Conservation (phyloP, 23 red algal genomes). For the Gracilaria domingensis region DNA sequence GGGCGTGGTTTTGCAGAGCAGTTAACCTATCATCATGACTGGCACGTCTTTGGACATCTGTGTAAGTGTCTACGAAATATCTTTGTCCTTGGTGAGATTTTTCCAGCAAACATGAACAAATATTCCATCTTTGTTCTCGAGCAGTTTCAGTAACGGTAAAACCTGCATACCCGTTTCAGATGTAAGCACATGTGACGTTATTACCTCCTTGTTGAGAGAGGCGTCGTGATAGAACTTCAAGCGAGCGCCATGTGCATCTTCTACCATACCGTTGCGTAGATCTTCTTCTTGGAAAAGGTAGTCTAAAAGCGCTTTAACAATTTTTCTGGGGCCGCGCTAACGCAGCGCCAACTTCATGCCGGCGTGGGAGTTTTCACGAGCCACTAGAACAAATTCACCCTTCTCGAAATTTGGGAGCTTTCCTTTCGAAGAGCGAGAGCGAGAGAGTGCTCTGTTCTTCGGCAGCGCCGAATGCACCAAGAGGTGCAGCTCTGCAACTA, state of each 20-base stretch:
- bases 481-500: not conserved
- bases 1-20: not conserved
- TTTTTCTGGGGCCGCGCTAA: not conserved
- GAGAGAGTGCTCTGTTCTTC: not conserved
- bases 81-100: not conserved
- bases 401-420: too few relatives aligned
- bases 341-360: not conserved
- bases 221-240: too few relatives aligned
- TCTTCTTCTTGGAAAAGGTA: slow-evolving; percentile 33
- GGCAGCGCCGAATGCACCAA: not conserved
- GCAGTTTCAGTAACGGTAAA: not conserved
- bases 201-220: slow-evolving; percentile 1
- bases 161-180: slow-evolving; percentile 15
- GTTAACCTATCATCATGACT: not conserved
- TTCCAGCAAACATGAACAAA: not conserved
- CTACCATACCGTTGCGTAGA: slow-evolving; percentile 5
- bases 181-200: slow-evolving; percentile 13
- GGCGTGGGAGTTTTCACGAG: not conserved
- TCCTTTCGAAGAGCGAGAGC: not conserved
- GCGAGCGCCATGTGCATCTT: too few relatives aligned
- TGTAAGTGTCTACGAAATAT: not conserved
- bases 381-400: slow-evolving; percentile 19
- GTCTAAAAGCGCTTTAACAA: not conserved
- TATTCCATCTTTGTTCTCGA: not conserved
- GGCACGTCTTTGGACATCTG: not conserved